Base-by-base conservation (phyloP, 148 eudicot genomes). In the Spergularia bocconei region DNA sequence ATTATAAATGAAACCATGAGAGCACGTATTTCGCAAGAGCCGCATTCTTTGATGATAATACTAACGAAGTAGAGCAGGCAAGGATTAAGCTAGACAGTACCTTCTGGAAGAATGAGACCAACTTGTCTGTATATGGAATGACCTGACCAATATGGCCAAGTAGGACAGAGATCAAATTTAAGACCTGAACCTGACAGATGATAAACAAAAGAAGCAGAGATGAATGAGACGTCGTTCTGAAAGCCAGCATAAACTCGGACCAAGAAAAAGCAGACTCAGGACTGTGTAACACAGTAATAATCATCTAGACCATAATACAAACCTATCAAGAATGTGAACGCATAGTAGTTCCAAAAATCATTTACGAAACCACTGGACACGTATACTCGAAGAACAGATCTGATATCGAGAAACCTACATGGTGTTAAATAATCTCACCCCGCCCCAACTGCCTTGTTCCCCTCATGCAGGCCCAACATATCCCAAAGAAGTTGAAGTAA, bases 101-200 rank as follows among this genome's bases (percentile, higher is more conserved):
- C 98, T 92, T 92, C 75, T 85, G 93, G 75, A 95, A 95, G 71
- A 95, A 95, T 62, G 83, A 82, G 67, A 89, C 87, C 90, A 92
- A 81, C 86, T 88, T 86, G 74, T 86, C 83, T 67, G 91, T 88
- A 79, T 95, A 89, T 33, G 92, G 96, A 77, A 84, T 71, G 71
- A 92, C 87, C 80, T 85, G 92, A 73, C 85, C 86, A 76, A 87
- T 86, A 75, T 87, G 90, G 73, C 91, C 92, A 63, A 92, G 87
- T 53, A 95, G 93, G 83, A 84, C 83, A 73, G 98, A 91, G 70
- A 95, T 88, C 58, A 93, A 81, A 86, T 95, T 92, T 70, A 95
- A 75, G 56, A 95, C 99, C 82, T 91, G 99, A 82, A 95, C 99
- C 98, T 95, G 93, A 71, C 71, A 85, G 33, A 48, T 72, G 39